Conservation (phyloP, 2,329 filamentous ascomycete species). For the Ustulina deusta region DNA sequence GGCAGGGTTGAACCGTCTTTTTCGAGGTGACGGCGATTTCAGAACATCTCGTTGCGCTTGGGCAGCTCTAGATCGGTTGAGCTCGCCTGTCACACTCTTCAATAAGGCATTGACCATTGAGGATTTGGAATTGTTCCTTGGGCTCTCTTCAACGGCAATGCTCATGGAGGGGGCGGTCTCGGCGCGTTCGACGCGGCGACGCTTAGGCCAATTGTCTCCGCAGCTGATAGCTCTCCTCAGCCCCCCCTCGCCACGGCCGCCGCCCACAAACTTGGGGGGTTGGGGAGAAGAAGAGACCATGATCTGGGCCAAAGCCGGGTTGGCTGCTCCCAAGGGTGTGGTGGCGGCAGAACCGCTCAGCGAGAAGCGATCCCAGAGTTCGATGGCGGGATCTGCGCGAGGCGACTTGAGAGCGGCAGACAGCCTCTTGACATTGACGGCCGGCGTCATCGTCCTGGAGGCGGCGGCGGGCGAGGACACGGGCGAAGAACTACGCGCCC, state of each 20-base stretch:
- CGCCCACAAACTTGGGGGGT: constrained; percentile 59
- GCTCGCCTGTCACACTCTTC: constrained; percentile 71
- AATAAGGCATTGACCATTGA: constrained; percentile 72
- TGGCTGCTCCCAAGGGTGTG: constrained; percentile 60
- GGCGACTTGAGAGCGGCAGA: constrained; percentile 72
- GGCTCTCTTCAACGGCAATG: constrained; percentile 53
- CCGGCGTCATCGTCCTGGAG: constrained; percentile 58
- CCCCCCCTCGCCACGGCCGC: constrained; percentile 58
- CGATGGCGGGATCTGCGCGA: constrained; percentile 77
- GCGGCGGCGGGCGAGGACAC: constrained; percentile 70
- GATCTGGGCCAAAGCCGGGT: constrained; percentile 72
- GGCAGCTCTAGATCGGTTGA: constrained; percentile 57
- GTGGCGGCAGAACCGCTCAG: constrained; percentile 60
- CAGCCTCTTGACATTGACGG: constrained; percentile 69
- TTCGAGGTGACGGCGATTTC: constrained; percentile 61
- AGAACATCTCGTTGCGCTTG: constrained; percentile 48
- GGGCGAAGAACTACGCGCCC: constrained; percentile 80
- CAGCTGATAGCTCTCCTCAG: constrained; percentile 76
- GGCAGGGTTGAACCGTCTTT: constrained; percentile 48
- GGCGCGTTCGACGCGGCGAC: constrained; percentile 68
- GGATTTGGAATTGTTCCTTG: constrained; percentile 65
- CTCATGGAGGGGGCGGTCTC: constrained; percentile 54
- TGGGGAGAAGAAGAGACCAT: constrained; percentile 79
- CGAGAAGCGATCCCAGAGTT: constrained; percentile 82
- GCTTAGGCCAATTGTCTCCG: constrained; percentile 78